Percentiles rank a stretch among this genome's conserved stretches.
Evolutionary conservation across 108 stramenopile genomes (phyloP).

Genomic region (Nitzschia putrida): DNA sequence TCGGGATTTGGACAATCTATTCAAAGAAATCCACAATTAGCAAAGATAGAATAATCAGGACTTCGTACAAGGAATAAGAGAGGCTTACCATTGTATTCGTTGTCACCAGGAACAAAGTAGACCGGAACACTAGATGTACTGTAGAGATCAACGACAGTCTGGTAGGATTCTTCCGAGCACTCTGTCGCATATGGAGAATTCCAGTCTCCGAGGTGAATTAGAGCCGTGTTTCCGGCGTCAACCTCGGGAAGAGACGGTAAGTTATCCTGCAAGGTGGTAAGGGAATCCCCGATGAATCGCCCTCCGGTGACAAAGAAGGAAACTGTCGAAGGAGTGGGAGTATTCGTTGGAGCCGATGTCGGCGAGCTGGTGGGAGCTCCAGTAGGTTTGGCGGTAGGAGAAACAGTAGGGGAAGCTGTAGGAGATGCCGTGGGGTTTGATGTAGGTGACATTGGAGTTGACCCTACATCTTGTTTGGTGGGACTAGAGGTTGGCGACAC

Average conservation of each 20-base stretch:
- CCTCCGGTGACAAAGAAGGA: constrained; percentile 43
- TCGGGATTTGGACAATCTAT: constrained; percentile 44
- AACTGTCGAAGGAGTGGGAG: constrained; percentile 7
- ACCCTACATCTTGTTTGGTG: not conserved
- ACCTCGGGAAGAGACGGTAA: constrained; percentile 21
- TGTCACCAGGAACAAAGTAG: constrained; percentile 57
- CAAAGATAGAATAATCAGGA: not conserved
- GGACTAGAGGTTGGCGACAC: not conserved
- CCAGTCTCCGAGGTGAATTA: constrained; percentile 57
- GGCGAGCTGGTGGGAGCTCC: not conserved
- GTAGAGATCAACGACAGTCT: constrained; percentile 19
- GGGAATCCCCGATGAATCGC: constrained; percentile 24
- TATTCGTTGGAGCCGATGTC: not conserved
- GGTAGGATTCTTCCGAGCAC: constrained; percentile 32
- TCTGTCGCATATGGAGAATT: constrained; percentile 36
- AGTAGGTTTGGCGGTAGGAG: not conserved
- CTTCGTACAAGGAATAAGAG: not conserved
- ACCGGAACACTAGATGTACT: constrained; percentile 37
- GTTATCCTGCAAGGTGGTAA: constrained; percentile 22
- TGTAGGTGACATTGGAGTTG: too few species aligned
- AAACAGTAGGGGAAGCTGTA: constrained; percentile 4
- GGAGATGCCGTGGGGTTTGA: not conserved
- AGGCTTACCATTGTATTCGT: constrained; percentile 51
- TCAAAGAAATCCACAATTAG: not conserved
- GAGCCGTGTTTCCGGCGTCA: constrained; percentile 20